A percentile compares a stretch with the other conserved stretches of the same genome.
Evolutionary conservation across 1,284 basidiomycete genomes (phyloP).

Genomic region (Boletus sp.): DNA sequence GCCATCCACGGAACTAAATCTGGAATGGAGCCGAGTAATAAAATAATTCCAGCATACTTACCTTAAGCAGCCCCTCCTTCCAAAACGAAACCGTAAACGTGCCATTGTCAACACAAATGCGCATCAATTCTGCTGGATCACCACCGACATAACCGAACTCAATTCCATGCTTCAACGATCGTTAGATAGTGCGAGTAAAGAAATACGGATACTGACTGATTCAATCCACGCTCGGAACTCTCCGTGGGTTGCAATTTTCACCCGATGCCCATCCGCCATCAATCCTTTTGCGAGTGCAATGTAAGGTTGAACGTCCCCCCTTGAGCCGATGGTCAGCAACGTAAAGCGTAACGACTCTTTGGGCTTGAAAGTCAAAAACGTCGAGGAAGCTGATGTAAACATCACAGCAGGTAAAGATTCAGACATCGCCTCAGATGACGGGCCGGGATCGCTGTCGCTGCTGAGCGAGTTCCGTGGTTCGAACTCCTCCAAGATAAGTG

Average conservation of each 20-base stretch:
- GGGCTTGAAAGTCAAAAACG: constrained; percentile 94
- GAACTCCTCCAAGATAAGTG: constrained; percentile 73
- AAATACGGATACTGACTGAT: constrained; percentile 56
- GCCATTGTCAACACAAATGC: constrained; percentile 94
- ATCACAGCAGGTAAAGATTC: constrained; percentile 81
- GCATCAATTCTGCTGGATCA: constrained; percentile 94
- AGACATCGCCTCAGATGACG: constrained; percentile 52
- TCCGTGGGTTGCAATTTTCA: constrained; percentile 87
- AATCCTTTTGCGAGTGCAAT: constrained; percentile 93
- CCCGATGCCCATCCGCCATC: constrained; percentile 84
- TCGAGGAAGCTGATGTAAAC: constrained; percentile 91
- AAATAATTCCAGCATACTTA: constrained; percentile 31
- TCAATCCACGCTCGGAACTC: constrained; percentile 97
- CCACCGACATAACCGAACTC: constrained; percentile 94
- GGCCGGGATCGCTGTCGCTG: constrained; percentile 42
- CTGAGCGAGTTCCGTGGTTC: constrained; percentile 46
- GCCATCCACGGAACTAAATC: constrained; percentile 88
- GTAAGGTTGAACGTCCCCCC: constrained; percentile 93
- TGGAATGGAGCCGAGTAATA: constrained; percentile 2
- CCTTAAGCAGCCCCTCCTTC: constrained; percentile 87
- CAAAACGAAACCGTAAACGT: constrained; percentile 95
- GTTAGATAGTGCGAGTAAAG: constrained; percentile 14
- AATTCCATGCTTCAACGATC: constrained; percentile 73
- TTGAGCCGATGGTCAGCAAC: constrained; percentile 92
- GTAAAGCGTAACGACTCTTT: constrained; percentile 81